A percentile compares a stretch with the other conserved stretches of the same genome.
phyloP scores from a whole-genome alignment of 805 yeast genomes.

The Lipomyces yamadae region DNA sequence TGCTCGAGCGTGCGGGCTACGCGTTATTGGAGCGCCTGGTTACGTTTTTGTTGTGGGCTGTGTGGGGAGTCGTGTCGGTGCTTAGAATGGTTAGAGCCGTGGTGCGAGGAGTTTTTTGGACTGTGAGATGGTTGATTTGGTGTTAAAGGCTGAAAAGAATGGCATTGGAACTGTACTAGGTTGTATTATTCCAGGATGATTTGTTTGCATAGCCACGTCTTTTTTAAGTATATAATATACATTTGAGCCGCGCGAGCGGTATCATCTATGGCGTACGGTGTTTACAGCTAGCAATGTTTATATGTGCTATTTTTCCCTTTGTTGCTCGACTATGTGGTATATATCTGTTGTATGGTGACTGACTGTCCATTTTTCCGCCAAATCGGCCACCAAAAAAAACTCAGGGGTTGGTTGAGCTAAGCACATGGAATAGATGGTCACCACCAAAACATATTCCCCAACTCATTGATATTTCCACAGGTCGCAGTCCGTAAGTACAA shows the following conservation, averaged over 20 bases:
- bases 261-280: background rate
- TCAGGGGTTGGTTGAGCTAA: too few relatives aligned
- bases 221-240: background rate
- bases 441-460: background rate
- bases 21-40: conserved; percentile 27
- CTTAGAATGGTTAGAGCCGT: conserved; percentile 19
- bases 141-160: conserved; percentile 12
- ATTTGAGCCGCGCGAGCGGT: background rate
- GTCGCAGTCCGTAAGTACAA: background rate
- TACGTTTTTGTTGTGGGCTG: conserved; percentile 28
- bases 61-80: conserved; percentile 33
- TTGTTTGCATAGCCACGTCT: background rate
- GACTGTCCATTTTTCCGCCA: too few relatives aligned
- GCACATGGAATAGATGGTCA: too few relatives aligned
- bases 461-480: background rate
- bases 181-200: conserved; percentile 1
- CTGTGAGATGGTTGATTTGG: conserved; percentile 18
- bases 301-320: background rate
- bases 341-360: too few relatives aligned
- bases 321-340: background rate
- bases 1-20: conserved; percentile 23
- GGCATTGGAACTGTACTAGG: background rate
- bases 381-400: too few relatives aligned
- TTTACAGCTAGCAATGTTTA: background rate
- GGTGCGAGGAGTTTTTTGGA: conserved; percentile 12